phyloP scores from a whole-genome alignment of 768 basidiomycete species.

The Agaricus bisporus region DNA sequence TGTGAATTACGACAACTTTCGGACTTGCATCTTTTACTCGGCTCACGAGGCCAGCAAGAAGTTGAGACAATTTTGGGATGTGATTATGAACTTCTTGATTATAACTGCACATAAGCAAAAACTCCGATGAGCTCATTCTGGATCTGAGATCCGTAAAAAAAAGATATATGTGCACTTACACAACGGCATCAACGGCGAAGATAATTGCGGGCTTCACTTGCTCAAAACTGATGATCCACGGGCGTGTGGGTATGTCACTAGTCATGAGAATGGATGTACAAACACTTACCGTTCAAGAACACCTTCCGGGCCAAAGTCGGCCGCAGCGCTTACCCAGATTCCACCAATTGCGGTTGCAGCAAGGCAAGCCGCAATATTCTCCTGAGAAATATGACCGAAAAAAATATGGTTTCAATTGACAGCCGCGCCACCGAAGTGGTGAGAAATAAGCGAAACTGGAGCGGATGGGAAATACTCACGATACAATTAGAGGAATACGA shows the following conservation, averaged over 20 bases:
- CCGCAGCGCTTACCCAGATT: conserved; percentile 81
- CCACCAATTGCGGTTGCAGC: conserved; percentile 66
- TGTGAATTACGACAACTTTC: conserved; percentile 53
- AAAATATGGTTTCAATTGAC: neutral
- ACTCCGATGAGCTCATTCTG: conserved; percentile 1
- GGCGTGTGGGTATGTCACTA: neutral
- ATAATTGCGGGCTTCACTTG: conserved; percentile 73
- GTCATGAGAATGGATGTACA: conserved; percentile 1
- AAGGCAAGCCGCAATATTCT: conserved; percentile 62
- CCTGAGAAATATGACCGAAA: conserved; percentile 30
- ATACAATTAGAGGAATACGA: conserved; percentile 79
- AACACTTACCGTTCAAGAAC: conserved; percentile 61
- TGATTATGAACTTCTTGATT: conserved; percentile 68
- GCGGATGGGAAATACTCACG: conserved; percentile 32
- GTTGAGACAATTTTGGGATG: conserved; percentile 51
- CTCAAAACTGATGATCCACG: conserved; percentile 43
- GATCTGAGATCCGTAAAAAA: conserved; percentile 9
- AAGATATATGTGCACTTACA: conserved; percentile 34
- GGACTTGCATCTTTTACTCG: conserved; percentile 24
- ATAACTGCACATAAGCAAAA: conserved; percentile 37
- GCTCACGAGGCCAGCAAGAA: conserved; percentile 48
- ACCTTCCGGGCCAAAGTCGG: conserved; percentile 77
- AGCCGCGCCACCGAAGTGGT: conserved; percentile 6
- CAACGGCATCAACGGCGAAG: conserved; percentile 68
- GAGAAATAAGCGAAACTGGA: conserved; percentile 5